These are phyloP conservation scores for Stemphylium lycopersici DNA, from an alignment of 2,329 filamentous ascomycete genomes.

Conservation along the genomic window DNA sequence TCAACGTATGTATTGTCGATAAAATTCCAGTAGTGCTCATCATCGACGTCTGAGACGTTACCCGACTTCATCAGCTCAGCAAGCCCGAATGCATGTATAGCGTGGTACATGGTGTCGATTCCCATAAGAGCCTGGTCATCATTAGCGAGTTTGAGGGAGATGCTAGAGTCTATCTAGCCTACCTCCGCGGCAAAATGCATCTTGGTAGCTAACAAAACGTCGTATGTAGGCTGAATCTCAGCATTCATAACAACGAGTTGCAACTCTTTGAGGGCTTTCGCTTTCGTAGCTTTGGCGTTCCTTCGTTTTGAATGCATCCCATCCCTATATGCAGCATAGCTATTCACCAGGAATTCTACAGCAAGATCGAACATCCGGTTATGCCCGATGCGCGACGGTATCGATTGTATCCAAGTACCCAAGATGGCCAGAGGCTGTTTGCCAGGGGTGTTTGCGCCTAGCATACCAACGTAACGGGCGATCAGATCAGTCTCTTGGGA, in stretches of 20 bases:
- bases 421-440: constrained; percentile 32
- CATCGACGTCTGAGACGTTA: constrained; percentile 25
- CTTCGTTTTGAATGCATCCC: constrained; percentile 29
- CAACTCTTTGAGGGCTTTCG: constrained; percentile 32
- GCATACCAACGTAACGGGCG: constrained; percentile 30
- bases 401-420: constrained; percentile 36
- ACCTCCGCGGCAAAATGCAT: constrained; percentile 40
- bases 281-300: constrained; percentile 27
- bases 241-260: constrained; percentile 26
- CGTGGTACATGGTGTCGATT: constrained; percentile 34
- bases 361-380: constrained; percentile 36
- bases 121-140: constrained; percentile 28
- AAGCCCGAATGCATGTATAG: constrained; percentile 36
- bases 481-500: constrained; percentile 29
- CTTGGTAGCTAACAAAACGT: constrained; percentile 36
- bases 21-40: constrained; percentile 38
- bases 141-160: constrained; percentile 7
- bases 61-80: constrained; percentile 36
- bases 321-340: constrained; percentile 27
- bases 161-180: not conserved
- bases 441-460: constrained; percentile 20
- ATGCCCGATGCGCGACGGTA: constrained; percentile 36
- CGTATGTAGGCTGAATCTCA: constrained; percentile 25
- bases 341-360: constrained; percentile 34
- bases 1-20: constrained; percentile 44